phyloP scores from a whole-genome alignment of 2,329 filamentous ascomycete species.

The Trichoderma afroharzianum region DNA sequence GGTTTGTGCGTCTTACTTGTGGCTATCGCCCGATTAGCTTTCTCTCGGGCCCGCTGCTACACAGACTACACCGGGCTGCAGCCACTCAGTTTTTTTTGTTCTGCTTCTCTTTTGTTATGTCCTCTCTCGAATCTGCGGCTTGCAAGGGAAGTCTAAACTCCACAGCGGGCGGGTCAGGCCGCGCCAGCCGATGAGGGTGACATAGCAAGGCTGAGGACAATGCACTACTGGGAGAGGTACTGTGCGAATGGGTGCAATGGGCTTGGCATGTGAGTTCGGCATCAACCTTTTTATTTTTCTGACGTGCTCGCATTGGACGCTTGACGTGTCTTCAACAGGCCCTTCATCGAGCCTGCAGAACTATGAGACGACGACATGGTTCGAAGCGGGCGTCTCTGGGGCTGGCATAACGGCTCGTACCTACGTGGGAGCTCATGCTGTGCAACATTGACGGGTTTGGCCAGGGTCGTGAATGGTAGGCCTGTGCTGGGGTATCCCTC shows the following conservation, averaged over 20 bases:
- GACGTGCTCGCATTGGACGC: not conserved
- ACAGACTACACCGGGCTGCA: not conserved
- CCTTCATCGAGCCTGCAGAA: not conserved
- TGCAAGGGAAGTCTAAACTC: slow-evolving; percentile 9
- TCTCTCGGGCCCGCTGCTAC: not conserved
- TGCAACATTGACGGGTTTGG: slow-evolving; percentile 9
- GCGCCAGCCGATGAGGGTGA: slow-evolving; percentile 16
- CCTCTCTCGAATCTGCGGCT: not conserved
- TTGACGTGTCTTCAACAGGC: slow-evolving; percentile 1
- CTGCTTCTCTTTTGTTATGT: not conserved
- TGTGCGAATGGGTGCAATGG: not conserved
- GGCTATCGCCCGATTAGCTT: not conserved
- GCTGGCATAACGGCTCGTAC: slow-evolving; percentile 9
- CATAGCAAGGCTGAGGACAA: slow-evolving; percentile 7
- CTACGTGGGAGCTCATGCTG: slow-evolving; percentile 6
- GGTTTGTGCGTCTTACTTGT: slow-evolving; percentile 5
- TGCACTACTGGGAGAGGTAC: not conserved
- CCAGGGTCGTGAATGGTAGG: slow-evolving; percentile 5
- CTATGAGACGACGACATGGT: not conserved
- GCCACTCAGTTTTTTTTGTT: not conserved
- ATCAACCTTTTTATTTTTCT: not conserved
- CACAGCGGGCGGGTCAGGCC: slow-evolving; percentile 18
- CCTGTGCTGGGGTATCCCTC: not conserved
- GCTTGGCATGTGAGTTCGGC: not conserved
- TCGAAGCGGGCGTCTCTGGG: slow-evolving; percentile 8